Evolutionary conservation across 495 filamentous ascomycete genomes (phyloP).

Genomic region (Clohesyomyces aquaticus): DNA sequence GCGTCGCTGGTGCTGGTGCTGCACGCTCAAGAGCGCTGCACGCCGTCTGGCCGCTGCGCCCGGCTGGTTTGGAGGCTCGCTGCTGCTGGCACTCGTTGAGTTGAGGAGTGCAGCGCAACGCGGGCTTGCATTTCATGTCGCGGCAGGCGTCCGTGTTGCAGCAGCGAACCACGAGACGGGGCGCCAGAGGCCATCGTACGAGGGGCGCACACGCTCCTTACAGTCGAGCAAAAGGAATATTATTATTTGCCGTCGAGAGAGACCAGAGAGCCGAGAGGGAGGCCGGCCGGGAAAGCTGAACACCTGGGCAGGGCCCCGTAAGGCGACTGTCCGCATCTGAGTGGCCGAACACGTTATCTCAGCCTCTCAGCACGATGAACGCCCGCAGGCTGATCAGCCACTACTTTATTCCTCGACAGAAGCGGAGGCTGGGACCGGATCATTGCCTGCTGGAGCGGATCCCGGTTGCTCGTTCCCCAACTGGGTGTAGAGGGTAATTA

Average conservation of each 20-base stretch:
- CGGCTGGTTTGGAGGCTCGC: too few species aligned
- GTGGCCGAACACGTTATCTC: constrained; percentile 33
- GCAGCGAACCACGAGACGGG: neutral
- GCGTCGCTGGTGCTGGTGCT: too few species aligned
- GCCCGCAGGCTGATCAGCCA: constrained; percentile 30
- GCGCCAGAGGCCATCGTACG: constrained; percentile 9
- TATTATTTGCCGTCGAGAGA: neutral
- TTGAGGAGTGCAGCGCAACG: neutral
- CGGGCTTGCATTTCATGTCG: neutral
- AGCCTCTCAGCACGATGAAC: constrained; percentile 33
- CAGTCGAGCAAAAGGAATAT: constrained; percentile 10
- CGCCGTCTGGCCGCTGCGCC: too few species aligned
- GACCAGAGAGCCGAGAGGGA: neutral
- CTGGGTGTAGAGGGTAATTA: too few species aligned
- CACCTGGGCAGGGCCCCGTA: constrained; percentile 33
- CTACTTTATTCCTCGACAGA: too few species aligned
- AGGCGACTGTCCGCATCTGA: constrained; percentile 32
- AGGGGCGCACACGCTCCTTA: constrained; percentile 10
- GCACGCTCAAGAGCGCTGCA: neutral
- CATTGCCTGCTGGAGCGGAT: neutral
- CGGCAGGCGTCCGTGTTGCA: neutral
- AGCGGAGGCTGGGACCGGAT: too few species aligned
- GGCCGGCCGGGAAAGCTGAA: constrained; percentile 20
- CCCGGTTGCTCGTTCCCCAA: neutral
- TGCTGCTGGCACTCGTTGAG: neutral